A percentile compares a stretch with the other conserved stretches of the same genome.
phyloP scores from a whole-genome alignment of 2,329 filamentous ascomycete genomes.

The Ambrosiella beaveri region DNA sequence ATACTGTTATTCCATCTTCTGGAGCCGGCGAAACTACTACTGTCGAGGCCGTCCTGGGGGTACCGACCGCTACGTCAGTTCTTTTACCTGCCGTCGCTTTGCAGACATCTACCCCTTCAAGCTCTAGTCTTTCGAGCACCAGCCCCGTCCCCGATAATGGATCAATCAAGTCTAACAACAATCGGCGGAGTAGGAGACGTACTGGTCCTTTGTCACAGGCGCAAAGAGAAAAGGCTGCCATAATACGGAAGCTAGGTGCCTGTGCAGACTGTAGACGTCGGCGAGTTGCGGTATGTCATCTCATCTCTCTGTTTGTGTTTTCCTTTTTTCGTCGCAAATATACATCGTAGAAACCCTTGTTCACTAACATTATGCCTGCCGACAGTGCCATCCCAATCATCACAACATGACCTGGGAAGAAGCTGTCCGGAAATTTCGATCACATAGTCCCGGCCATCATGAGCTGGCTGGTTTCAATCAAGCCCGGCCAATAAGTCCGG shows the following conservation, averaged over 20 bases:
- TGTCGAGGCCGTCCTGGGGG: too few species aligned
- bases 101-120: constrained; percentile 33
- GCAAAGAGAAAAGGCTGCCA: constrained; percentile 40
- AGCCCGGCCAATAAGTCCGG: constrained; percentile 31
- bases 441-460: constrained; percentile 33
- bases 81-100: constrained; percentile 14
- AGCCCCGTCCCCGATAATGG: constrained; percentile 33
- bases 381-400: constrained; percentile 40
- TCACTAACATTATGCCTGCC: constrained; percentile 11
- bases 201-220: constrained; percentile 41
- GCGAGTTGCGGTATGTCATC: constrained; percentile 37
- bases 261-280: constrained; percentile 38
- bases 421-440: constrained; percentile 35
- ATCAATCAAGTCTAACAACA: constrained; percentile 35
- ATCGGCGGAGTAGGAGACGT: constrained; percentile 38
- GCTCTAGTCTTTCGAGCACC: constrained; percentile 28
- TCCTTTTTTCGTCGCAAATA: neutral
- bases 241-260: constrained; percentile 42
- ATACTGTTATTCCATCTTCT: too few species aligned
- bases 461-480: constrained; percentile 28
- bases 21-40: too few species aligned
- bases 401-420: constrained; percentile 46
- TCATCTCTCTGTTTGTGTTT: neutral
- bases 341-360: neutral
- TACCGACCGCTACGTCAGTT: neutral